Base-by-base conservation (phyloP, 768 basidiomycete genomes). In the Termitomyces sp. region DNA sequence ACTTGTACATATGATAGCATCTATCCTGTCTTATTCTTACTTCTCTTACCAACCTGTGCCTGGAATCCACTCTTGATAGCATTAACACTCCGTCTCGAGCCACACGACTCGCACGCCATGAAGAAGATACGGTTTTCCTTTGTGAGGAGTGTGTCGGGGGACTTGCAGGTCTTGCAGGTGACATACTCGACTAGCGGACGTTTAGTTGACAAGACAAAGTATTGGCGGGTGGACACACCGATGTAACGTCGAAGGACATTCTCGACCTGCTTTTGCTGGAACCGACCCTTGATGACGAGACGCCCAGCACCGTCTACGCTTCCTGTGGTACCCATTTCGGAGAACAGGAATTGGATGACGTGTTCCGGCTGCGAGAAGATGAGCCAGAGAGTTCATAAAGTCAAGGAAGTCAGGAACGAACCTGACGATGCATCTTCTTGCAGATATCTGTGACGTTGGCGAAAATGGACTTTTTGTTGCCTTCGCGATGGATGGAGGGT, bases 51-150 rank as follows among this genome's bases (percentile, higher is more conserved):
- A 60, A 94, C 90, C 72, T 97, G 94, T 57, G 95, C 96, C 79
- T 97, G 94, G 86, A 91, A 99, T 77, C 96, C 96, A 63, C 92
- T 95, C 87, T 98, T 98, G 88, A 99, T 96, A 40, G 94, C 81
- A 67, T 92, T 92, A 68, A 99, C 96, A 62, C 93, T 95, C 22
- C 96, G 88, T 68, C 92, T 80, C 67, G 89, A 91, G 2, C 93
- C 94, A 68, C 94, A 96, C 7, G 91, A 90, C 75, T 95, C 90
- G 78, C 93, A 95, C 0, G 92, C 84, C 86, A 93, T 91, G 84
- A 99, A 99, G 83, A 96, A 98, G 72, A 99, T 93, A 77, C 97
- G 92, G 75, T 97, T 97, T 78, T 98, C 96, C 76, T 98, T 99
- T 33, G 91, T 89, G 40, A 99, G 85, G 20, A 97, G 85, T 2